Conservation (phyloP, 176 grass and related monocot genomes). For the Bolboschoenus planiculmis region DNA sequence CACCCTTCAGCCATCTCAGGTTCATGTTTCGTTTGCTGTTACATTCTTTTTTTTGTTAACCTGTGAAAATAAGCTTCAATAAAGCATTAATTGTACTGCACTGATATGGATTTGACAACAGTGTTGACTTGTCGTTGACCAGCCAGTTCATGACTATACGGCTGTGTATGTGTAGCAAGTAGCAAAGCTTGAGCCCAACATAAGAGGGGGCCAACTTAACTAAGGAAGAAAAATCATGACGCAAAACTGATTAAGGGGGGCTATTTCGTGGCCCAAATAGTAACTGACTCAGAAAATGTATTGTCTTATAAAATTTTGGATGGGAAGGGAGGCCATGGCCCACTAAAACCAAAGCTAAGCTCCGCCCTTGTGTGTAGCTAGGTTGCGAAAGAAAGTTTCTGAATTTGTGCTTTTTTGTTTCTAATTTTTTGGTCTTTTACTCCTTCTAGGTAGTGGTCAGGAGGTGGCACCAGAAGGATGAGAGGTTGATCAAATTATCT, state of each 20-base stretch:
- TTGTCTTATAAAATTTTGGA: too few species aligned
- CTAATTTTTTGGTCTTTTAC: background rate
- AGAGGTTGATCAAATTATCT: conserved; percentile 51
- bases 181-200: too few species aligned
- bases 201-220: too few species aligned
- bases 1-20: conserved; percentile 50
- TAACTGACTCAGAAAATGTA: too few species aligned
- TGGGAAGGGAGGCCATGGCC: too few species aligned
- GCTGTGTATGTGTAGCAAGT: too few species aligned
- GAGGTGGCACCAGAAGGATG: conserved; percentile 66
- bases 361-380: too few species aligned
- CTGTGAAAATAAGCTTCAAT: background rate
- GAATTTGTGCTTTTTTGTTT: background rate
- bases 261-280: too few species aligned
- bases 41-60: background rate
- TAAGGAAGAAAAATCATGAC: too few species aligned
- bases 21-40: background rate
- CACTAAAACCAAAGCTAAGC: too few species aligned
- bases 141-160: background rate
- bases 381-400: background rate
- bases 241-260: too few species aligned
- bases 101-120: background rate
- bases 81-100: background rate
- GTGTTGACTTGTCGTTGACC: background rate
- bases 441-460: conserved; percentile 56